A percentile compares a stretch with the other conserved stretches of the same genome.
Conservation (phyloP, 176 grass and related monocot species). For the Bolboschoenus planiculmis region DNA sequence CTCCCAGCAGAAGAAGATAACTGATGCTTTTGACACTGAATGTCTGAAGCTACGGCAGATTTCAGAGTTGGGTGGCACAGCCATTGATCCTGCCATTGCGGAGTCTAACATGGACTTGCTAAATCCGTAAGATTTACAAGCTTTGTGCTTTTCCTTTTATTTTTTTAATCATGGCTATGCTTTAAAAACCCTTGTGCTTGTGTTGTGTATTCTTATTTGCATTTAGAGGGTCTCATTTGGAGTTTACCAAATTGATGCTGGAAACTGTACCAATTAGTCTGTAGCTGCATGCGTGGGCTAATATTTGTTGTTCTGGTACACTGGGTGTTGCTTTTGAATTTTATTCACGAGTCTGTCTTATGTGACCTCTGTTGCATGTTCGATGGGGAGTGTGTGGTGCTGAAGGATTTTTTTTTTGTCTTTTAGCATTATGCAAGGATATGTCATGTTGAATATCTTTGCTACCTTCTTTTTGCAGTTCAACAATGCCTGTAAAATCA, state of each 20-base stretch:
- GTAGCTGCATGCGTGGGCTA: neutral
- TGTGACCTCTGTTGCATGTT: conserved; percentile 3
- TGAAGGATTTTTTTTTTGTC: neutral
- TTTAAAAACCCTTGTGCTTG: neutral
- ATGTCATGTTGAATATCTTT: neutral
- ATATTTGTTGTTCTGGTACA: neutral
- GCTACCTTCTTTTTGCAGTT: conserved; percentile 52
- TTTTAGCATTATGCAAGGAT: neutral
- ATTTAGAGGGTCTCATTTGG: neutral
- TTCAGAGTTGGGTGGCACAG: conserved; percentile 37
- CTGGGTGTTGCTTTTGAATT: neutral
- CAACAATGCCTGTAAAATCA: conserved; percentile 93
- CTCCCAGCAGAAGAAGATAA: conserved; percentile 89
- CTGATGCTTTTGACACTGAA: conserved; percentile 95
- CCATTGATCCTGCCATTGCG: conserved; percentile 46
- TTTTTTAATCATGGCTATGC: neutral
- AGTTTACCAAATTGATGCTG: neutral
- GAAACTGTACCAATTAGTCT: neutral
- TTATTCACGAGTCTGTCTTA: neutral
- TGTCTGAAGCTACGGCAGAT: conserved; percentile 55
- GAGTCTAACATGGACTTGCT: conserved; percentile 79
- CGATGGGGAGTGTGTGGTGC: neutral
- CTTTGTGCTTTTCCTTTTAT: neutral
- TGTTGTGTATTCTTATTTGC: conserved; percentile 1
- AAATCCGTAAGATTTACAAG: conserved; percentile 71